A percentile compares a stretch with the other conserved stretches of the same genome.
Evolutionary conservation across 176 grass and related monocot genomes (phyloP).

Genomic region (Oryza meridionalis): DNA sequence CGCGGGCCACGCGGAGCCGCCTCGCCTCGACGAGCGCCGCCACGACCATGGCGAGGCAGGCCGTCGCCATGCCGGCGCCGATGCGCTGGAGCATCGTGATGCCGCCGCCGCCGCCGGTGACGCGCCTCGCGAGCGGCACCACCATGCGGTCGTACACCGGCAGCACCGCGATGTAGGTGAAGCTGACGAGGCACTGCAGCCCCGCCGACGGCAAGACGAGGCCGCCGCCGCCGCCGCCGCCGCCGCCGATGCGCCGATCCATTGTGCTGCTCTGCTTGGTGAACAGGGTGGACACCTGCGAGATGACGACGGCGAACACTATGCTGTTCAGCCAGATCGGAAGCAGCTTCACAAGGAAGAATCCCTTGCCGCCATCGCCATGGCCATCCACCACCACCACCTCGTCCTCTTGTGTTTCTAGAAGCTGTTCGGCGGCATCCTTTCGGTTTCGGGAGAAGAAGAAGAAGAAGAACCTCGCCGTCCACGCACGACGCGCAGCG

Average conservation of each 20-base stretch:
- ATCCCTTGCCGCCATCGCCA: neutral
- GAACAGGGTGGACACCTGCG: conserved; percentile 56
- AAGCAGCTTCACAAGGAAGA: conserved; percentile 29
- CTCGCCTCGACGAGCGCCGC: conserved; percentile 67
- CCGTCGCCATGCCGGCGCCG: conserved; percentile 51
- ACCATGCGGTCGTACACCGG: conserved; percentile 64
- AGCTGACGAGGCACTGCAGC: conserved; percentile 43
- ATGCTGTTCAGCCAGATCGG: conserved; percentile 64
- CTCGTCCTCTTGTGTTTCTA: too few relatives aligned
- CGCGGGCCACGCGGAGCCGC: conserved; percentile 49
- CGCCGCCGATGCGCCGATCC: conserved; percentile 45
- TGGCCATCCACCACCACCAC: too few relatives aligned
- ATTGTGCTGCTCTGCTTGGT: conserved; percentile 68
- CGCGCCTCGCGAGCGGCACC: conserved; percentile 53
- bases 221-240: conserved; percentile 12
- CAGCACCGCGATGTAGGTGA: conserved; percentile 46
- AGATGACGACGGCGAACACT: conserved; percentile 33
- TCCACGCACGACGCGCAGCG: too few relatives aligned
- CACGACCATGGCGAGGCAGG: conserved; percentile 49
- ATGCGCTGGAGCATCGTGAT: conserved; percentile 75
- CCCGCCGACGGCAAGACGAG: conserved; percentile 55
- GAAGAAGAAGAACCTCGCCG: too few relatives aligned
- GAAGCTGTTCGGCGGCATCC: too few relatives aligned
- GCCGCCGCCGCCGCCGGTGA: conserved; percentile 51
- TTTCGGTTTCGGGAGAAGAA: too few relatives aligned